These are phyloP conservation scores for Inonotus hispidus DNA, from an alignment of 1,284 basidiomycete species.

Conservation along the genomic window DNA sequence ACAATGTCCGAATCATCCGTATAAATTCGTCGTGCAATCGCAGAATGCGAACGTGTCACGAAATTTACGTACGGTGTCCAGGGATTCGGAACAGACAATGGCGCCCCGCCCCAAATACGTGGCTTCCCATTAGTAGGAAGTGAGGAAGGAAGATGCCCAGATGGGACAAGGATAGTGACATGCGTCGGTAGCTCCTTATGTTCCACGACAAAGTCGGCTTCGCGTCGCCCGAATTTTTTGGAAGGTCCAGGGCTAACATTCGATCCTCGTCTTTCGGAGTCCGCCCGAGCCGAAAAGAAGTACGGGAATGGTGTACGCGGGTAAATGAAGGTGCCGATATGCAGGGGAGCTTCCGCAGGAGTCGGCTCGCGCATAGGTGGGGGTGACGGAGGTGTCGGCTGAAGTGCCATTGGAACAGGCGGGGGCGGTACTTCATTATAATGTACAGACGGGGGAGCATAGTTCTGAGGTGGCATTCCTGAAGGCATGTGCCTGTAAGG, in stretches of 20 bases:
- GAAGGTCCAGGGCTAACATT: conserved; percentile 19
- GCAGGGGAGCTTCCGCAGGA: conserved; percentile 26
- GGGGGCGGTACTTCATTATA: conserved; percentile 10
- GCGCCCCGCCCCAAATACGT: conserved; percentile 64
- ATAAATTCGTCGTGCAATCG: conserved; percentile 46
- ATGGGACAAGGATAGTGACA: conserved; percentile 54
- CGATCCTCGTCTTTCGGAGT: background rate
- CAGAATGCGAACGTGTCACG: conserved; percentile 17
- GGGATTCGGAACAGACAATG: conserved; percentile 18
- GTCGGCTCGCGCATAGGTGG: background rate
- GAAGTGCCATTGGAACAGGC: conserved; percentile 16
- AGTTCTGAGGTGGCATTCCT: background rate
- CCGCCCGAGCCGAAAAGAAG: conserved; percentile 26
- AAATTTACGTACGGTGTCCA: background rate
- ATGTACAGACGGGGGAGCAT: background rate
- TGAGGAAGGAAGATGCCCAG: conserved; percentile 47
- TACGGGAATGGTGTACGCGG: conserved; percentile 39
- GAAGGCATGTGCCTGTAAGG: conserved; percentile 6
- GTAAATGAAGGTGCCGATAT: conserved; percentile 54
- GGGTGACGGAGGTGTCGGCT: background rate
- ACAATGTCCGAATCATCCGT: conserved; percentile 73
- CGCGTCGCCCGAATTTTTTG: conserved; percentile 29
- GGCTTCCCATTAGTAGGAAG: conserved; percentile 39
- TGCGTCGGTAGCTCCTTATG: conserved; percentile 47
- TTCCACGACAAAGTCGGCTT: conserved; percentile 18